Base-by-base conservation (phyloP, 139 green algal species). In the Nannochloris sp. region DNA sequence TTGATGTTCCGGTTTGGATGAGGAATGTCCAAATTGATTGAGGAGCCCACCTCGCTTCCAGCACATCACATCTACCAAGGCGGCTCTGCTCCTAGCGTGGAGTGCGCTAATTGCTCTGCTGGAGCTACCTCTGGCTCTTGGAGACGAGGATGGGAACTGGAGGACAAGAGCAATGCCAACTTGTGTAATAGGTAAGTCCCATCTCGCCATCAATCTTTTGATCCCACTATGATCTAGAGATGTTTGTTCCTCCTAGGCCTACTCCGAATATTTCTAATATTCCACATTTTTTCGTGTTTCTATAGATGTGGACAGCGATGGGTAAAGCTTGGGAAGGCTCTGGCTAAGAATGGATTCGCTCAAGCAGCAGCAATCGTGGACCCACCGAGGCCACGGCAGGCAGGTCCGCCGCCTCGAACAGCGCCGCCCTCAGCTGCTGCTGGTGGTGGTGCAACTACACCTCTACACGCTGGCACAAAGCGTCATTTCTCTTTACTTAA, bases 261-360 rank as follows among this genome's bases (percentile, higher is more conserved):
- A n/a, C n/a, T n/a, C n/a, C n/a, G n/a, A n/a, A n/a, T n/a, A n/a
- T n/a, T n/a, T n/a, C n/a, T n/a, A n/a, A n/a, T n/a, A n/a, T n/a
- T n/a, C n/a, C n/a, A n/a, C n/a, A n/a, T n/a, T n/a, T n/a, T n/a
- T n/a, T n/a, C n/a, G n/a, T n/a, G n/a, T n/a, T n/a, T 51, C 19
- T 19, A 19, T 19, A 51, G 42, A 19, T 65, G 59, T n/a, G 59
- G 59, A 37, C 59, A 65, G 34, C 14, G 59, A 36, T 65, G 59
- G 59, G 59, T 32, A 24, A 65, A 65, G 33, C 9, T 57, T 19
- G 59, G 33, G 8, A 65, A 55, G 25, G 13, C 38, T n/a, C 54
- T 42, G 27, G 29, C 24, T 32, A 14, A 57, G n/a, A 57, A 24
- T 14, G 24, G 23, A 31, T 57, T 12, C 23, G 25, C 12, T 57